Base-by-base conservation (phyloP, 495 filamentous ascomycete genomes). In the Podospora conica region DNA sequence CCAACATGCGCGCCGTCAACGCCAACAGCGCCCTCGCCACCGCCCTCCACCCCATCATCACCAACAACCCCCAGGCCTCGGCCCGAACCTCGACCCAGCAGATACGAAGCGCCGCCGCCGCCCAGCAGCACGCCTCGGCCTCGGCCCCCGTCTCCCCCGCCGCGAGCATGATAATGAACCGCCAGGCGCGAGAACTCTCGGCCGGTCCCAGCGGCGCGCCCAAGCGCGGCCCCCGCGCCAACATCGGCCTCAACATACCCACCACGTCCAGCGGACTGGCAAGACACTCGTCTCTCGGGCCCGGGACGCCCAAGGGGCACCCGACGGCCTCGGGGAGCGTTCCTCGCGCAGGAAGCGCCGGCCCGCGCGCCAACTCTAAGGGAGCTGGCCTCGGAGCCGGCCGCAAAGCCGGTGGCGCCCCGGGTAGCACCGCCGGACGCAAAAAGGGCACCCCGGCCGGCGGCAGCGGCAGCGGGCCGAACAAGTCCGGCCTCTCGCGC, bases 241-340 rank as follows among this genome's bases (percentile, higher is more conserved):
- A 87, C 70, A 78, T 82, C 24, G 83, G 85, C 18, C 73, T 92
- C 22, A 85, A 82, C 12, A 75, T 93, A 3, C 90, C 91, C 0
- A 75, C 83, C 0, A 84, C 88, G 3, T 88, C 91, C 0, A 93
- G 91, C 57, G 86, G 85, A 29, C 83, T 96, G 4, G 86, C 81
- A 2, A 87, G 93, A 0, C 92, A 96, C 74, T 86, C 90, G 0
- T 96, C 92, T 3, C 76, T 93, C 6, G 91, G 92, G 3, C 93
- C 91, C 0, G 90, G 90, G 9, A 96, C 92, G 3, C 92, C 93
- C n/a, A 95, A 95, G 76, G 83, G 85, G 3, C 68, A 68, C 31
- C 64, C 69, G 0, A 89, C 90, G 15, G 88, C 89, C 7, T 75
- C 76, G 1, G 80, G 79, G 10, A 71, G 40, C 40, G 18, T 79